phyloP scores from a whole-genome alignment of 2,329 filamentous ascomycete species.

The Rhynchosporium secalis region DNA sequence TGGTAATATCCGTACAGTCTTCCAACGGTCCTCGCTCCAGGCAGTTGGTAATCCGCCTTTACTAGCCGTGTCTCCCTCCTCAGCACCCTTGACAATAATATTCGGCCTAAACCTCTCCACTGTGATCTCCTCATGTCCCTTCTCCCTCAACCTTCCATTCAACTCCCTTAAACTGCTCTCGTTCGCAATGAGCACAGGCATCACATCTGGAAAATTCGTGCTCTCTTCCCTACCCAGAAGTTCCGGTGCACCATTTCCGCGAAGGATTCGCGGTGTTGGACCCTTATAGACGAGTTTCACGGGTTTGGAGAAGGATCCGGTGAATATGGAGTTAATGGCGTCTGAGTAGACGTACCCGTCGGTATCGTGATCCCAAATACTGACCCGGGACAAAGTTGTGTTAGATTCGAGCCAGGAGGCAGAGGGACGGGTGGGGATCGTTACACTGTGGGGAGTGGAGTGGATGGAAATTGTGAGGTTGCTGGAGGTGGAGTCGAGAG shows the following conservation, averaged over 20 bases:
- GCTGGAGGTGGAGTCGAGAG: constrained; percentile 41
- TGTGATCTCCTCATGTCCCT: constrained; percentile 49
- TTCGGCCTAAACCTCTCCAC: constrained; percentile 66
- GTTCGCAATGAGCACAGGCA: constrained; percentile 56
- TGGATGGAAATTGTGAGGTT: constrained; percentile 51
- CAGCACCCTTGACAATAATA: constrained; percentile 56
- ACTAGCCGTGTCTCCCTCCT: constrained; percentile 32
- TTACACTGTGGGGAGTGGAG: constrained; percentile 43
- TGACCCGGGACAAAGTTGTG: constrained; percentile 50
- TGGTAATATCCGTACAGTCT: constrained; percentile 49
- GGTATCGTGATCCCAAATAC: constrained; percentile 60
- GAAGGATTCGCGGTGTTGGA: constrained; percentile 53
- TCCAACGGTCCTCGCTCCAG: constrained; percentile 66
- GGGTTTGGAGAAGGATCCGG: constrained; percentile 54
- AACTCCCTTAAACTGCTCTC: constrained; percentile 58
- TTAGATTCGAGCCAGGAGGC: constrained; percentile 54
- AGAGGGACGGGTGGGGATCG: constrained; percentile 56
- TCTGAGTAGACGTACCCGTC: constrained; percentile 56
- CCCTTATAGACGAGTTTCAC: constrained; percentile 63
- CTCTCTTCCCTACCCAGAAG: constrained; percentile 54
- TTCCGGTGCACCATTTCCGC: constrained; percentile 55
- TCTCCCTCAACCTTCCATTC: constrained; percentile 50
- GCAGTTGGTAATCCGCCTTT: constrained; percentile 38
- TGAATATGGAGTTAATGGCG: constrained; percentile 53
- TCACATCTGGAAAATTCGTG: constrained; percentile 61